A percentile compares a stretch with the other conserved stretches of the same genome.
These are phyloP conservation scores for Tagetes patula DNA, from an alignment of 129 eudicot species.

Conservation along the genomic window DNA sequence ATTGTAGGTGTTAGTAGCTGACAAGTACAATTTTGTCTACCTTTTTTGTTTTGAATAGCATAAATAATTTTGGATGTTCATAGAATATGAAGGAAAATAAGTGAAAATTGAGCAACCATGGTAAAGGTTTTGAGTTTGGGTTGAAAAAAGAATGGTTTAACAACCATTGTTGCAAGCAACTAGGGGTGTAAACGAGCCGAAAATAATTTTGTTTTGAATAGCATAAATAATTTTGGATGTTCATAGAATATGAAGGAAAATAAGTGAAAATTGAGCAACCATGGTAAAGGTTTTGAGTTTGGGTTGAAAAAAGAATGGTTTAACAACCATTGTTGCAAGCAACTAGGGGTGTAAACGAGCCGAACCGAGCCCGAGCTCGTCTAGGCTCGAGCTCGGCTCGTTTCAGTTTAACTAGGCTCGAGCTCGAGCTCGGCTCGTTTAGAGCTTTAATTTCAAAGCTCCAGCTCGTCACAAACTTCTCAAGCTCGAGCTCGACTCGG, in stretches of 20 bases:
- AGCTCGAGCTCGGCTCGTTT: no score
- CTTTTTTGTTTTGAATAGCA: neutral
- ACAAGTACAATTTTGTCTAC: slow-evolving; percentile 15
- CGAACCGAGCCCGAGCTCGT: no score
- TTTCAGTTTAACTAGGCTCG: no score
- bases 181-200: no score
- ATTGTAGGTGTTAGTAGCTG: slow-evolving; percentile 4
- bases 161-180: neutral
- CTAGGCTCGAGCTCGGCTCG: no score
- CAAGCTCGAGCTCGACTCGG: no score
- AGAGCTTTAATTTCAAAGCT: no score
- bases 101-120: neutral
- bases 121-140: neutral
- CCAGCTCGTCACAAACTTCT: no score
- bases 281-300: neutral
- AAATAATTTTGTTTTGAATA: neutral
- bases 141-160: neutral
- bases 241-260: neutral
- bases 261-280: neutral
- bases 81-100: neutral
- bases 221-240: neutral
- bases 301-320: neutral
- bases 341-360: no score
- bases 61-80: neutral
- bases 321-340: neutral